phyloP scores from a whole-genome alignment of 225 moss, liverwort and hornwort species.

The Bryum argenteum region DNA sequence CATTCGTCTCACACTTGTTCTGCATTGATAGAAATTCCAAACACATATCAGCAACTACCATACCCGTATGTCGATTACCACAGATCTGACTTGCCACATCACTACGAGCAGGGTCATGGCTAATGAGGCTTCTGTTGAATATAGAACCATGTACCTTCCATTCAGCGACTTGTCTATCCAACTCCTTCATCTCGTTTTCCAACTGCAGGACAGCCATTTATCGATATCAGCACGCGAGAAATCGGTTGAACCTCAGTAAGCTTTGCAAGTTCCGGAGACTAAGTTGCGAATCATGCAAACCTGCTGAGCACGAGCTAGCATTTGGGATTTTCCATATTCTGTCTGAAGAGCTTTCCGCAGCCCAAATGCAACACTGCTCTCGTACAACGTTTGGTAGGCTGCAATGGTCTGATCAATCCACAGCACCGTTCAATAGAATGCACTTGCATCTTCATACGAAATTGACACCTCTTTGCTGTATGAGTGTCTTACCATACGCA shows the following conservation, averaged over 20 bases:
- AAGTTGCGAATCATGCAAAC: slow-evolving; percentile 24
- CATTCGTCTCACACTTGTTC: slow-evolving; percentile 92
- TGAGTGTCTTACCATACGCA: slow-evolving; percentile 64
- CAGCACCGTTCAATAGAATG: not conserved
- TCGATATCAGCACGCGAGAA: too few species aligned
- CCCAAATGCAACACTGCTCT: slow-evolving; percentile 91
- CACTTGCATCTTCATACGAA: not conserved
- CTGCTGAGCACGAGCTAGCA: slow-evolving; percentile 67
- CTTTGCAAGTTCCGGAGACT: too few species aligned
- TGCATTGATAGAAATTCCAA: slow-evolving; percentile 23
- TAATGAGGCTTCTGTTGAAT: not conserved
- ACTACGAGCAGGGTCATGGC: too few species aligned
- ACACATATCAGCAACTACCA: too few species aligned
- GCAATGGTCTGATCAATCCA: slow-evolving; percentile 74
- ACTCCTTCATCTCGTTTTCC: slow-evolving; percentile 73
- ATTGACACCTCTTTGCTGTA: not conserved
- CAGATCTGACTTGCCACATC: too few species aligned
- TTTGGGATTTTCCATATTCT: slow-evolving; percentile 83
- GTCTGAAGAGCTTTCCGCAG: slow-evolving; percentile 88
- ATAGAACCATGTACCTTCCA: slow-evolving; percentile 69
- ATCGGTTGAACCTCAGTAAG: too few species aligned
- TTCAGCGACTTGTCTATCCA: slow-evolving; percentile 79
- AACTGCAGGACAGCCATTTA: slow-evolving; percentile 48
- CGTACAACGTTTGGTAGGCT: slow-evolving; percentile 87
- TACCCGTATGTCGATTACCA: not conserved